Evolutionary conservation across 108 stramenopile species (phyloP).

Genomic region (Skeletonema potamos): DNA sequence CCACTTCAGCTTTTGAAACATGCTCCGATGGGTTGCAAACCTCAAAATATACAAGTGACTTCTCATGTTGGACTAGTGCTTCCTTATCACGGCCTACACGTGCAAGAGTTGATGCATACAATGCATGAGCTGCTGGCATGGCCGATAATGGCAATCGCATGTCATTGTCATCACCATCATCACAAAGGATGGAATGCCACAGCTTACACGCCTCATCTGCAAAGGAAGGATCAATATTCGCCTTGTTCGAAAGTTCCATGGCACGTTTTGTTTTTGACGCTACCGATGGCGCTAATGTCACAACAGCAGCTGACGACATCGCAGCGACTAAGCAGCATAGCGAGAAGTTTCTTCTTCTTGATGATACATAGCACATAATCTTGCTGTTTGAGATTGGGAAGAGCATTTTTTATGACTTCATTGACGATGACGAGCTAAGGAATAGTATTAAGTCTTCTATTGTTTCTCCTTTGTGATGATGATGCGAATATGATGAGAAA

Average conservation of each 20-base stretch:
- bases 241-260: slow-evolving; percentile 21
- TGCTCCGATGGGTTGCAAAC: slow-evolving; percentile 1
- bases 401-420: too few relatives aligned
- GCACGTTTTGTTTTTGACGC: slow-evolving; percentile 1
- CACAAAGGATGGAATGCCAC: slow-evolving; percentile 27
- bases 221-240: slow-evolving; percentile 28
- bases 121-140: slow-evolving; percentile 25
- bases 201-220: slow-evolving; percentile 24
- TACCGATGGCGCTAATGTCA: background rate
- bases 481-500: too few relatives aligned
- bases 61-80: slow-evolving; percentile 46
- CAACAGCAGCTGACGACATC: background rate
- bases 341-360: too few relatives aligned
- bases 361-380: too few relatives aligned
- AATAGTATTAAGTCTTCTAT: too few relatives aligned
- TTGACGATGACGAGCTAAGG: too few relatives aligned
- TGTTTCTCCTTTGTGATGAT: too few relatives aligned
- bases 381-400: too few relatives aligned
- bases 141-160: slow-evolving; percentile 3
- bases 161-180: background rate
- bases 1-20: slow-evolving; percentile 17
- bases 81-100: slow-evolving; percentile 60
- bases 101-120: slow-evolving; percentile 62
- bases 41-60: slow-evolving; percentile 21
- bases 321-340: background rate